Evolutionary conservation across 768 basidiomycete genomes (phyloP).

Genomic region (Lyophyllum semitale): DNA sequence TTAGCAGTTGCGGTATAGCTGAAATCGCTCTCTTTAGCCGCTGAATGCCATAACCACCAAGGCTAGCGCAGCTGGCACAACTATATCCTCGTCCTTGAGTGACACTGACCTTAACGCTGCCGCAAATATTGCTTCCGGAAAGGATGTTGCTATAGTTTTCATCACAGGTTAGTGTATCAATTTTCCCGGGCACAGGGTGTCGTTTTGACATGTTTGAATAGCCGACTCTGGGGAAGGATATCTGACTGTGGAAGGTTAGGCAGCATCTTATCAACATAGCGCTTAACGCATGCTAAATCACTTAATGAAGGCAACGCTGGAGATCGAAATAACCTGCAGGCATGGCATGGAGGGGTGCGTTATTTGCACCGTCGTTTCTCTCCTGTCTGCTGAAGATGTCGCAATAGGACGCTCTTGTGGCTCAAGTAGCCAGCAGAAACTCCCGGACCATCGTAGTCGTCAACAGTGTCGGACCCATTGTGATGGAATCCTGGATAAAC

Average conservation of each 20-base stretch:
- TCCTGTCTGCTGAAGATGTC: neutral
- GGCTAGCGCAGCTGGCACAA: slow-evolving; percentile 38
- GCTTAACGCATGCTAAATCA: too few species aligned
- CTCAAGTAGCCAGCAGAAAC: slow-evolving; percentile 54
- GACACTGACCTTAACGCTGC: slow-evolving; percentile 53
- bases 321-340: slow-evolving; percentile 51
- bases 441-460: slow-evolving; percentile 66
- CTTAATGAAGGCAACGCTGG: slow-evolving; percentile 45
- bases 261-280: neutral
- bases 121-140: slow-evolving; percentile 40
- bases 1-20: neutral
- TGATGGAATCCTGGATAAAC: slow-evolving; percentile 58
- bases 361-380: neutral
- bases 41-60: slow-evolving; percentile 46
- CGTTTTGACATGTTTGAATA: slow-evolving; percentile 10
- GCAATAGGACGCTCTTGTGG: slow-evolving; percentile 44
- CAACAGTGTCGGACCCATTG: slow-evolving; percentile 64
- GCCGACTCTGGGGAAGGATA: slow-evolving; percentile 47
- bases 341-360: slow-evolving; percentile 52
- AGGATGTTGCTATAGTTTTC: slow-evolving; percentile 55
- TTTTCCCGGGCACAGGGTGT: neutral
- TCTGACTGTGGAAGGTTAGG: slow-evolving; percentile 42
- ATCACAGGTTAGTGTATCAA: slow-evolving; percentile 38
- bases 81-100: slow-evolving; percentile 46
- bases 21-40: slow-evolving; percentile 28